Conservation (phyloP, 192 early-diverging fungal species). For the Linnemannia hyalina region DNA sequence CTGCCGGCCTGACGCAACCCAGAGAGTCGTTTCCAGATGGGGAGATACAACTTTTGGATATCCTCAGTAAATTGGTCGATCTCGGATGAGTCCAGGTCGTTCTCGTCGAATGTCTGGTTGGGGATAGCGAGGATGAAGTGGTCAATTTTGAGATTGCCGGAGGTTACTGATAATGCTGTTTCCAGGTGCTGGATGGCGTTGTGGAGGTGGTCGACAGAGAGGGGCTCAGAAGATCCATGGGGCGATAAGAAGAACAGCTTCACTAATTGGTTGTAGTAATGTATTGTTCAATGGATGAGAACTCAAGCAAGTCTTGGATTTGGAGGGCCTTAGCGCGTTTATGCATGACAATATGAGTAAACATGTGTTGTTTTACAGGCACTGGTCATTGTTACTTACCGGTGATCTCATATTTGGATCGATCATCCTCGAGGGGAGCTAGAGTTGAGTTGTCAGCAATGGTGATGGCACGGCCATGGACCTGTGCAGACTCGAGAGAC, state of each 20-base stretch:
- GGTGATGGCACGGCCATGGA: constrained; percentile 40
- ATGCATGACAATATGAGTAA: neutral
- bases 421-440: constrained; percentile 56
- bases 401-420: constrained; percentile 57
- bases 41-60: constrained; percentile 15
- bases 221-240: constrained; percentile 3
- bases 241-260: constrained; percentile 43
- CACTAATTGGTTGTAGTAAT: neutral
- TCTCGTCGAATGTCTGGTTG: constrained; percentile 38
- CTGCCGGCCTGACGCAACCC: constrained; percentile 38
- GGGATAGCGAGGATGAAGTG: constrained; percentile 31
- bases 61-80: constrained; percentile 16
- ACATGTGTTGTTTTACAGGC: neutral
- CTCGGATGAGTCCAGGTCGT: constrained; percentile 47
- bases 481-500: constrained; percentile 39
- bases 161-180: neutral
- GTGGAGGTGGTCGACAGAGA: constrained; percentile 30
- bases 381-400: constrained; percentile 17
- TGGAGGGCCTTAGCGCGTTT: neutral
- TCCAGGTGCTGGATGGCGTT: constrained; percentile 16
- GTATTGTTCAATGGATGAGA: neutral
- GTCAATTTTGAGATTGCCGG: constrained; percentile 14
- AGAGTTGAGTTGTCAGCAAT: constrained; percentile 48
- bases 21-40: constrained; percentile 41
- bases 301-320: neutral